A percentile compares a stretch with the other conserved stretches of the same genome.
Evolutionary conservation across 2,329 filamentous ascomycete genomes (phyloP).

Genomic region (Davidsoniella eucalypti): DNA sequence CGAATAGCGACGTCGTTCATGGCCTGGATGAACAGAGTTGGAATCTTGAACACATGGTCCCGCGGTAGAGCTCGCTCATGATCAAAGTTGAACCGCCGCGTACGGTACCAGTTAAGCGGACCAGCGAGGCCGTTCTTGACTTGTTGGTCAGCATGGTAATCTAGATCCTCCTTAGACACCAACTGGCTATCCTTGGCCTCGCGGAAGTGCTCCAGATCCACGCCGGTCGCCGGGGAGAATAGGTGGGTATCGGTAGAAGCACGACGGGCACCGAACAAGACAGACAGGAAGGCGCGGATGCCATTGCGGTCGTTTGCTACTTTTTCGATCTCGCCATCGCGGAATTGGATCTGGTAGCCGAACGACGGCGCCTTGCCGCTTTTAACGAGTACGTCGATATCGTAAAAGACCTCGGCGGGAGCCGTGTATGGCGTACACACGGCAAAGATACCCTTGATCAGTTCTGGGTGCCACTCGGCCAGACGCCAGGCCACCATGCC

Average conservation of each 20-base stretch:
- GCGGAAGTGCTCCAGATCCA: slow-evolving; percentile 41
- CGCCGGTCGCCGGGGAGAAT: slow-evolving; percentile 41
- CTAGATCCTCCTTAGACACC: slow-evolving; percentile 51
- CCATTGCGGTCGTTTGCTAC: slow-evolving; percentile 39
- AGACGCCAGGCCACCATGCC: slow-evolving; percentile 61
- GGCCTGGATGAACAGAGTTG: slow-evolving; percentile 61
- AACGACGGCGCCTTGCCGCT: slow-evolving; percentile 47
- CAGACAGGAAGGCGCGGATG: slow-evolving; percentile 53
- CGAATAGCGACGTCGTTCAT: slow-evolving; percentile 55
- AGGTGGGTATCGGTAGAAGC: slow-evolving; percentile 21
- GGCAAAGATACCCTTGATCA: slow-evolving; percentile 60
- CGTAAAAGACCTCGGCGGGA: slow-evolving; percentile 34
- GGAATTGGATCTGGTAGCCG: slow-evolving; percentile 70
- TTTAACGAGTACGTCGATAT: slow-evolving; percentile 43
- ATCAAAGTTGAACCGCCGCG: slow-evolving; percentile 52
- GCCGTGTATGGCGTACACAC: slow-evolving; percentile 61
- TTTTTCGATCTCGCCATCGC: slow-evolving; percentile 47
- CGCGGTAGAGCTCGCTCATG: slow-evolving; percentile 51
- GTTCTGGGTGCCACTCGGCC: slow-evolving; percentile 53
- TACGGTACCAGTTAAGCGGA: slow-evolving; percentile 81
- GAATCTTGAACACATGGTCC: slow-evolving; percentile 31
- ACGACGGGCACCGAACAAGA: slow-evolving; percentile 45
- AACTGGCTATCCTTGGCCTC: slow-evolving; percentile 46
- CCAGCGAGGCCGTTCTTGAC: slow-evolving; percentile 57
- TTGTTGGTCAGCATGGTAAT: slow-evolving; percentile 63